Percentiles rank a stretch among this genome's conserved stretches.
Conservation (phyloP, 176 grass and related monocot species). For the Coix lacrymajobi region DNA sequence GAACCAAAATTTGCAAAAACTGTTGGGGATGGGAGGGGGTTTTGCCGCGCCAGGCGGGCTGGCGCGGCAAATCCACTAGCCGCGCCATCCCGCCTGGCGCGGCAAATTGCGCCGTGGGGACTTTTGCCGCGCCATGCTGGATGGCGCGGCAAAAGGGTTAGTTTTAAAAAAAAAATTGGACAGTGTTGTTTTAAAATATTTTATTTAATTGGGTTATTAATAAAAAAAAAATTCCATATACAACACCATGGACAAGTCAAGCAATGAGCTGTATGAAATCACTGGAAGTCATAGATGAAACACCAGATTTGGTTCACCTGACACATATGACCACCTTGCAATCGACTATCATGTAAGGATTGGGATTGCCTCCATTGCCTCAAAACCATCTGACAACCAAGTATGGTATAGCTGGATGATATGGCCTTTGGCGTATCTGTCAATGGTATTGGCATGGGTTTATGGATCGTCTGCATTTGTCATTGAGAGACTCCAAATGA, state of each 20-base stretch:
- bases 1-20: no score
- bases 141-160: no score
- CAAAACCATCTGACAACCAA: constrained; percentile 51
- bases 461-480: constrained; percentile 71
- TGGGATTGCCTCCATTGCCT: constrained; percentile 78
- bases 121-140: no score
- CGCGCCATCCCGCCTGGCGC: no score
- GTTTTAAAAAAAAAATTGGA: no score
- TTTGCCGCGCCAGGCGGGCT: no score
- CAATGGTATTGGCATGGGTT: constrained; percentile 59
- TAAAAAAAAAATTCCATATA: no score
- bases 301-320: constrained; percentile 62
- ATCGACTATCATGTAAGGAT: constrained; percentile 66
- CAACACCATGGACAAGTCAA: constrained; percentile 74
- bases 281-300: constrained; percentile 64
- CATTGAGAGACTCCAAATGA: constrained; percentile 57
- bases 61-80: no score
- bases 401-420: constrained; percentile 56
- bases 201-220: no score
- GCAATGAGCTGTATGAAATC: constrained; percentile 60
- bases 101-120: no score
- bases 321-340: constrained; percentile 75
- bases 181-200: no score
- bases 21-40: no score
- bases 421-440: constrained; percentile 55